Percentiles rank a stretch among this genome's conserved stretches.
Conservation (phyloP, 345 rosid species). For the Anacardium occidentale region DNA sequence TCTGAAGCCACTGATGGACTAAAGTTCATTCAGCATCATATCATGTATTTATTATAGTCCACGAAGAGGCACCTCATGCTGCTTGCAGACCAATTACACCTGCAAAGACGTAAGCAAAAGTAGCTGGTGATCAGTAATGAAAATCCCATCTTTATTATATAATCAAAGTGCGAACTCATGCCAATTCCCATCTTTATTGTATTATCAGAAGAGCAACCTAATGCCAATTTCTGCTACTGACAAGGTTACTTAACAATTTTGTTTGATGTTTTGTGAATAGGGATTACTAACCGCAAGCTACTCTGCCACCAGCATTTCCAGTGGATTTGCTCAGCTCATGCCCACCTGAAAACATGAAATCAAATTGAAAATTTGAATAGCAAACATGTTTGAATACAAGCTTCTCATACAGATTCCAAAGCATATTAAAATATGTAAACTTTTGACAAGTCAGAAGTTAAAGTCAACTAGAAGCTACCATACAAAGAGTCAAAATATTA, state of each 20-base stretch:
- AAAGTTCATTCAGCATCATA: background rate
- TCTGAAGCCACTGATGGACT: background rate
- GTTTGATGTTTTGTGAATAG: background rate
- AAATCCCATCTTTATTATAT: background rate
- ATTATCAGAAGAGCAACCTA: background rate
- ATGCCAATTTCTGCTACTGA: background rate
- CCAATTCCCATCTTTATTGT: no score
- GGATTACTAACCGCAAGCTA: conserved; percentile 74
- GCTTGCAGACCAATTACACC: conserved; percentile 66
- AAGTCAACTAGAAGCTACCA: background rate
- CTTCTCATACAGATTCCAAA: background rate
- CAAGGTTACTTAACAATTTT: background rate
- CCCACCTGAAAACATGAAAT: conserved; percentile 58
- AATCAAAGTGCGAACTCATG: background rate
- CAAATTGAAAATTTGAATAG: background rate
- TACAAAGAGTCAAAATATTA: background rate
- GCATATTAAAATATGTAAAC: background rate
- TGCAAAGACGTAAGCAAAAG: conserved; percentile 17
- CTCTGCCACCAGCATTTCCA: conserved; percentile 91
- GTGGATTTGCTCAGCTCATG: conserved; percentile 87
- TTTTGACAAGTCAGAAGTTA: background rate
- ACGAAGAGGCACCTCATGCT: conserved; percentile 29
- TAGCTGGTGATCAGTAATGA: background rate
- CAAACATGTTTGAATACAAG: background rate
- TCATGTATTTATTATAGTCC: background rate